A percentile compares a stretch with the other conserved stretches of the same genome.
Evolutionary conservation across 352 stramenopile genomes (phyloP).

Genomic region (Phytophthora nicotianae): DNA sequence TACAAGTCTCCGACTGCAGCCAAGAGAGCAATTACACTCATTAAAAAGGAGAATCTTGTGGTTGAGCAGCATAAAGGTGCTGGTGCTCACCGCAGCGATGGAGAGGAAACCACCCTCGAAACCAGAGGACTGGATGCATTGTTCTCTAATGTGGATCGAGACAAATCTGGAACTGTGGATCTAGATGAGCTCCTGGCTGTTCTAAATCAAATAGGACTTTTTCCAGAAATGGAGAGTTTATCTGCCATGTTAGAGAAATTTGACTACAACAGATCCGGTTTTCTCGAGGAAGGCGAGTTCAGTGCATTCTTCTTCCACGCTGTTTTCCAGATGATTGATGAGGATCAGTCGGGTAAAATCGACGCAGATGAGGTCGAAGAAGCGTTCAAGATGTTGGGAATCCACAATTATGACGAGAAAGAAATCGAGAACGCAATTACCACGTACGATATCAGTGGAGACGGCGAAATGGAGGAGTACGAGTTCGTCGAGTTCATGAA

Average conservation of each 20-base stretch:
- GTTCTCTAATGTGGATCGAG: conserved; percentile 68
- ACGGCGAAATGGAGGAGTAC: conserved; percentile 80
- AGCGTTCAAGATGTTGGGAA: conserved; percentile 73
- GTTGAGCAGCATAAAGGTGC: conserved; percentile 36
- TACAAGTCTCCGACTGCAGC: conserved; percentile 40
- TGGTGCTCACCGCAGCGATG: conserved; percentile 4
- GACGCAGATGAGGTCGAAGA: conserved; percentile 76
- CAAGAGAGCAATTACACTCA: conserved; percentile 50
- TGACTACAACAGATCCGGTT: conserved; percentile 58
- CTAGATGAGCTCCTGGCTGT: conserved; percentile 61
- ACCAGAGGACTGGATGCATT: conserved; percentile 62
- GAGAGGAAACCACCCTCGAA: conserved; percentile 56
- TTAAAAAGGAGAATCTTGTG: conserved; percentile 55
- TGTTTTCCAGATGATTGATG: conserved; percentile 79
- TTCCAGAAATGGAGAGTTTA: conserved; percentile 57
- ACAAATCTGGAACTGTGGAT: conserved; percentile 66
- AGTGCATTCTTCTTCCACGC: conserved; percentile 74
- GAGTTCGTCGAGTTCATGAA: conserved; percentile 88
- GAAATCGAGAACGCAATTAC: conserved; percentile 70
- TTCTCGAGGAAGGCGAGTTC: conserved; percentile 65
- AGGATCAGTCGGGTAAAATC: conserved; percentile 75
- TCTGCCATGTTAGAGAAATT: conserved; percentile 48
- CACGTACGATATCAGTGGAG: conserved; percentile 74
- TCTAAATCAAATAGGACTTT: conserved; percentile 71
- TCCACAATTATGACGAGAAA: conserved; percentile 61